A percentile compares a stretch with the other conserved stretches of the same genome.
Evolutionary conservation across 768 basidiomycete genomes (phyloP).

Genomic region (Arthromyces matolae): DNA sequence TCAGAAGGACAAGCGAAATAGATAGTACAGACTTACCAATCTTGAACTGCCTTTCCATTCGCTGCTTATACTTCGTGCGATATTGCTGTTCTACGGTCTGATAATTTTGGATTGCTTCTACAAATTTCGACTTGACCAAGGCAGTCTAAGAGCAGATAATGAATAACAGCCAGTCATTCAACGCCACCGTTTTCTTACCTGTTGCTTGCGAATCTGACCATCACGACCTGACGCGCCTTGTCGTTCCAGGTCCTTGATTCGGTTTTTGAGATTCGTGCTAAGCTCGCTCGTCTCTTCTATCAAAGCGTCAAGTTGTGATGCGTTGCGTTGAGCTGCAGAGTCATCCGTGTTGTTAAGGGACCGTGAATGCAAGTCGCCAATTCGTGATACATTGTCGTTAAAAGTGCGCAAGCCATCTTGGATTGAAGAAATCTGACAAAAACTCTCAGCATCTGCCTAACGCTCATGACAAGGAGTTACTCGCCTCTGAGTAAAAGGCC

Average conservation of each 20-base stretch:
- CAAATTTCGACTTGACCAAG: conserved; percentile 70
- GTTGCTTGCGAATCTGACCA: conserved; percentile 72
- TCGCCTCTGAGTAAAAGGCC: conserved; percentile 71
- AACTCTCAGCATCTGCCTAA: conserved; percentile 2
- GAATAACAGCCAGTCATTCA: neutral
- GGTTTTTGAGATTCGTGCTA: conserved; percentile 63
- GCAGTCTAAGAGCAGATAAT: conserved; percentile 39
- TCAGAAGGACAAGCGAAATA: neutral
- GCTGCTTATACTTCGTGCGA: conserved; percentile 72
- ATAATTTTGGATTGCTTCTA: conserved; percentile 83
- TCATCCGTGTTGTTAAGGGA: conserved; percentile 78
- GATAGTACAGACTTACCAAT: conserved; percentile 53
- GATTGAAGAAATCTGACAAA: conserved; percentile 61
- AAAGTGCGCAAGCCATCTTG: conserved; percentile 68
- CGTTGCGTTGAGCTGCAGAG: conserved; percentile 54
- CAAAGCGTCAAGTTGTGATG: conserved; percentile 62
- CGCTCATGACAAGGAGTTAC: conserved; percentile 12
- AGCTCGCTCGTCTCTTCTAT: conserved; percentile 69
- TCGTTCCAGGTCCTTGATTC: conserved; percentile 68
- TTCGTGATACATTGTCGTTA: conserved; percentile 64
- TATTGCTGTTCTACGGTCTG: conserved; percentile 81
- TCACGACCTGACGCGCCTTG: conserved; percentile 65
- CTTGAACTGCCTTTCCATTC: conserved; percentile 83
- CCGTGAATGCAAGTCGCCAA: conserved; percentile 71
- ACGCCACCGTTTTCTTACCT: conserved; percentile 45